These are phyloP conservation scores for Phaeolepiota aurea DNA, from an alignment of 768 basidiomycete species.

Conservation along the genomic window DNA sequence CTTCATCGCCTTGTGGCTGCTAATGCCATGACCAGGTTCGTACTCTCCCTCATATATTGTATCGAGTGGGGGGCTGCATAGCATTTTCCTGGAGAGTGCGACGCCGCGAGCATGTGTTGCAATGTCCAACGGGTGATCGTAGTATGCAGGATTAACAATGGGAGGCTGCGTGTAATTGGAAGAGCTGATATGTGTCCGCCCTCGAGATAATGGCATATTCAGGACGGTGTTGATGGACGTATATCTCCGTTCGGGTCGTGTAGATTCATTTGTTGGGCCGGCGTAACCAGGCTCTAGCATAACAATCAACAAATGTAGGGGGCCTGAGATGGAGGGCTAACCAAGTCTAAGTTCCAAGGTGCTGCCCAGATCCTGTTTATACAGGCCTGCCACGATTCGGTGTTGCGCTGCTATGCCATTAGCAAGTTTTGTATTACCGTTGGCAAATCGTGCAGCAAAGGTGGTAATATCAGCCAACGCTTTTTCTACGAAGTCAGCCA, in stretches of 20 bases:
- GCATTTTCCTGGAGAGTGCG: conserved; percentile 20
- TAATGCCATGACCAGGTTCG: conserved; percentile 18
- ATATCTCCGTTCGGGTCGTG: conserved; percentile 18
- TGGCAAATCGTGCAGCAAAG: conserved; percentile 19
- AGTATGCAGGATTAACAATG: conserved; percentile 41
- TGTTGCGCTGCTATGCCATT: conserved; percentile 22
- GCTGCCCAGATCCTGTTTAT: conserved; percentile 14
- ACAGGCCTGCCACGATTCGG: conserved; percentile 13
- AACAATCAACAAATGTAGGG: neutral
- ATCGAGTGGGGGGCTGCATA: conserved; percentile 18
- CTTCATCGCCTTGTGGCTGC: conserved; percentile 12
- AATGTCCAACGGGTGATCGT: conserved; percentile 22
- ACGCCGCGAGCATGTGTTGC: conserved; percentile 21
- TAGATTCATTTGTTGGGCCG: conserved; percentile 13
- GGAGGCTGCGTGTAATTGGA: conserved; percentile 31
- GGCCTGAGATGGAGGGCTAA: conserved; percentile 4
- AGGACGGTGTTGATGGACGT: conserved; percentile 23
- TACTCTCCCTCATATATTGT: conserved; percentile 20
- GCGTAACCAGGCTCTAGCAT: conserved; percentile 23
- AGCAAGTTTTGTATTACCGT: conserved; percentile 19
- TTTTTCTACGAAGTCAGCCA: conserved; percentile 10
- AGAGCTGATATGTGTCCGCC: conserved; percentile 36
- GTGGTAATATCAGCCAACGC: conserved; percentile 12
- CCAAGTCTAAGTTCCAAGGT: conserved; percentile 22
- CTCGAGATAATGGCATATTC: conserved; percentile 32